Percentiles rank a stretch among this genome's conserved stretches.
Conservation (phyloP, 1,284 basidiomycete genomes). For the Moesziomyces parantarcticus region DNA sequence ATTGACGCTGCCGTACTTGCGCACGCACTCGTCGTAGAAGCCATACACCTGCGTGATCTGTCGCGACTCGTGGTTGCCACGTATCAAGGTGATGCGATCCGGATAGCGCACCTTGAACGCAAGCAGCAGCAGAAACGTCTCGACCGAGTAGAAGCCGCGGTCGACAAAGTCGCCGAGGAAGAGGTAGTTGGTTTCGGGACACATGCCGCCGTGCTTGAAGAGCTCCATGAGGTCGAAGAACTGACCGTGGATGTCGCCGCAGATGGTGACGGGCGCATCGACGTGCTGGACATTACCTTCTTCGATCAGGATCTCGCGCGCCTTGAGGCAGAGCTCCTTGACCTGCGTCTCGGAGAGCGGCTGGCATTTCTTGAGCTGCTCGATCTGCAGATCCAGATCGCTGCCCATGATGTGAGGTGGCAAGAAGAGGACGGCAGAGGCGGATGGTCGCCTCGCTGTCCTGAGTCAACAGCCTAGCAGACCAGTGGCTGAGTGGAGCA, state of each 20-base stretch:
- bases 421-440: conserved; percentile 11
- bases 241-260: conserved; percentile 98
- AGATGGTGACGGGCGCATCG: conserved; percentile 96
- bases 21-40: conserved; percentile 97
- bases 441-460: conserved; percentile 24
- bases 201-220: conserved; percentile 93
- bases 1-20: conserved; percentile 93
- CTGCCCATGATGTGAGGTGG: conserved; percentile 39
- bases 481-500: neutral
- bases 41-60: conserved; percentile 97
- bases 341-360: conserved; percentile 62
- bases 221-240: conserved; percentile 98
- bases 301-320: conserved; percentile 91
- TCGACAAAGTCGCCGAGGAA: conserved; percentile 80
- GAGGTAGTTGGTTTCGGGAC: conserved; percentile 95
- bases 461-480: conserved; percentile 1
- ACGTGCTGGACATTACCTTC: conserved; percentile 97
- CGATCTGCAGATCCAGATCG: conserved; percentile 61
- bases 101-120: conserved; percentile 97
- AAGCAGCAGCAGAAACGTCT: conserved; percentile 93
- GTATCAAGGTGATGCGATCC: conserved; percentile 94
- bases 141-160: conserved; percentile 95
- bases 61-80: conserved; percentile 98
- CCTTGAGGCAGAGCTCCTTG: conserved; percentile 82
- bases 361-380: conserved; percentile 61